Conservation (phyloP, 148 eudicot species). For the Linanthus parryae region DNA sequence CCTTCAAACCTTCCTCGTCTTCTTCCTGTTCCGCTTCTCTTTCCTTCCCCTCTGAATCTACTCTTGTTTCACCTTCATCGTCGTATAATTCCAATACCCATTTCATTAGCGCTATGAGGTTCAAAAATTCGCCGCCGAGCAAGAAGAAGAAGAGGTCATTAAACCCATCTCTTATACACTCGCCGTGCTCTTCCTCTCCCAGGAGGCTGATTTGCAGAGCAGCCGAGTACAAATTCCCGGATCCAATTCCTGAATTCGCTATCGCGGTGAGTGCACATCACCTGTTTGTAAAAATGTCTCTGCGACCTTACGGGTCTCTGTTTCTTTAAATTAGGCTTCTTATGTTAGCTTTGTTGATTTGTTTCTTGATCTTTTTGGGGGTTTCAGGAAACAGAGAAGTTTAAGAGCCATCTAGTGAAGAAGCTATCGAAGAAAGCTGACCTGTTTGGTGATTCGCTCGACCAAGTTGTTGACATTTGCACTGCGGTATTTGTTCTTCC, state of each 20-base stretch:
- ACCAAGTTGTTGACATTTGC: constrained; percentile 66
- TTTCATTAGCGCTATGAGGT: not conserved
- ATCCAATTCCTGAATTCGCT: constrained; percentile 98
- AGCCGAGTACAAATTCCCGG: constrained; percentile 85
- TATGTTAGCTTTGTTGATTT: not conserved
- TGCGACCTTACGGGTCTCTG: not conserved
- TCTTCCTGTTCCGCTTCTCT: not conserved
- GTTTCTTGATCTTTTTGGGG: constrained; percentile 1
- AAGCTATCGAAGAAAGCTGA: constrained; percentile 66
- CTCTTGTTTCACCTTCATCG: not conserved
- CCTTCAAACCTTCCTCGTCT: constrained; percentile 10
- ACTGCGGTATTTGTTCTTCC: constrained; percentile 42
- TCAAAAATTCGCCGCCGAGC: not conserved
- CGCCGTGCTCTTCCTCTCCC: constrained; percentile 1
- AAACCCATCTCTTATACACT: not conserved
- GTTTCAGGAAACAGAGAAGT: constrained; percentile 84
- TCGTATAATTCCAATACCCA: constrained; percentile 1
- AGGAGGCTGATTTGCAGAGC: constrained; percentile 47
- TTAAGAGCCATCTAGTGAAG: constrained; percentile 43
- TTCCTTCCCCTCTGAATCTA: not conserved
- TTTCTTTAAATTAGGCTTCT: not conserved
- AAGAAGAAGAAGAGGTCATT: constrained; percentile 4
- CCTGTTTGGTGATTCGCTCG: constrained; percentile 60
- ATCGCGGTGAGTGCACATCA: constrained; percentile 36
- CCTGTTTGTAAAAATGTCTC: not conserved